A percentile compares a stretch with the other conserved stretches of the same genome.
Evolutionary conservation across 73 alveolate species (phyloP).

Genomic region (Paramecium sonneborni): DNA sequence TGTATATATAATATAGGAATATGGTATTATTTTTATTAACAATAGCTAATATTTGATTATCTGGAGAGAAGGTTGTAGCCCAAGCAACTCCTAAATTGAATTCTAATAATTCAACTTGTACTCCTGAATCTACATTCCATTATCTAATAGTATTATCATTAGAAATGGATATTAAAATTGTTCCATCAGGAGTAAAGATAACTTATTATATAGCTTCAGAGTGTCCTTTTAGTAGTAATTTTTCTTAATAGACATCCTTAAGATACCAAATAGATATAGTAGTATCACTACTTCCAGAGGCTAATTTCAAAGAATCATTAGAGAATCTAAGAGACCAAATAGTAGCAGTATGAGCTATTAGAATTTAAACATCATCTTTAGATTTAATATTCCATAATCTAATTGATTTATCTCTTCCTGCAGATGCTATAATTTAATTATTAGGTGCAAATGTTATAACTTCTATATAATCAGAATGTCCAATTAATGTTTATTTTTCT

Average conservation of each 20-base stretch:
- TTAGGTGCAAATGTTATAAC: background rate
- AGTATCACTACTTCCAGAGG: constrained; percentile 48
- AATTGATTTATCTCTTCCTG: background rate
- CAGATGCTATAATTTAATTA: background rate
- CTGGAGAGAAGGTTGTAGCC: background rate
- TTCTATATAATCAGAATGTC: background rate
- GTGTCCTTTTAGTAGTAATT: background rate
- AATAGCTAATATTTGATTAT: background rate
- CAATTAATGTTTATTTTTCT: background rate
- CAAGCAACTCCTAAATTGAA: background rate
- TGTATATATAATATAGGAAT: background rate
- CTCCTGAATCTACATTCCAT: background rate
- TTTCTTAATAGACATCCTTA: background rate
- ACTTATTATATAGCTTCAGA: background rate
- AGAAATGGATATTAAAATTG: background rate
- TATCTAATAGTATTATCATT: background rate
- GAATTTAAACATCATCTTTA: background rate
- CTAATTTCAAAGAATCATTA: constrained; percentile 85
- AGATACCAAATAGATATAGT: background rate
- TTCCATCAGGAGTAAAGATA: background rate
- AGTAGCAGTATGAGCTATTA: background rate
- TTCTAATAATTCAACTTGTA: background rate
- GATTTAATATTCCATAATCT: background rate
- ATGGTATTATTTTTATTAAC: background rate
- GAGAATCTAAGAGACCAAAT: constrained; percentile 76